These are phyloP conservation scores for Sclerotinia trifoliorum DNA, from an alignment of 2,329 filamentous ascomycete genomes.

Conservation along the genomic window DNA sequence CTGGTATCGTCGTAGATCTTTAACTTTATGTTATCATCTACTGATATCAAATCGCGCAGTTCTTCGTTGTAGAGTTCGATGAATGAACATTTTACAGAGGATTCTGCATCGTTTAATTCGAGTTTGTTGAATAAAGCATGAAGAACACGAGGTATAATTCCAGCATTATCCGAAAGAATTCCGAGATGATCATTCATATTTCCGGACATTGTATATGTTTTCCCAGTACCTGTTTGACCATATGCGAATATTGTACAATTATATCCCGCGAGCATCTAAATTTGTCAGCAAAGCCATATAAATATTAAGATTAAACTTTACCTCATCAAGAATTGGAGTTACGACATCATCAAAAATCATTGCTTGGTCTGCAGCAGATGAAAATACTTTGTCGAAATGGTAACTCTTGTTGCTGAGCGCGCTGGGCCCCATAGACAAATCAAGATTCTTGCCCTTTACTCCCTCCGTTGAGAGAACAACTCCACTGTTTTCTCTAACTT, in stretches of 20 bases:
- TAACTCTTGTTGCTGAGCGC: constrained; percentile 95
- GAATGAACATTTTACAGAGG: constrained; percentile 94
- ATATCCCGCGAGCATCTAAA: constrained; percentile 84
- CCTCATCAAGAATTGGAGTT: constrained; percentile 87
- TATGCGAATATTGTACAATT: constrained; percentile 99
- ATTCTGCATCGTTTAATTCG: constrained; percentile 74
- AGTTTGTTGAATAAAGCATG: constrained; percentile 85
- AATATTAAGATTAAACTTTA: constrained; percentile 44
- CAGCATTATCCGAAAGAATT: constrained; percentile 84
- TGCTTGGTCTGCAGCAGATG: constrained; percentile 85
- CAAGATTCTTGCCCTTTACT: constrained; percentile 79
- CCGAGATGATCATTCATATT: constrained; percentile 89
- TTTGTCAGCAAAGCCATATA: constrained; percentile 24
- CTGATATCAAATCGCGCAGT: constrained; percentile 79
- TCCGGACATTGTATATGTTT: constrained; percentile 99
- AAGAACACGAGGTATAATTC: constrained; percentile 90
- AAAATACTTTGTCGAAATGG: constrained; percentile 95
- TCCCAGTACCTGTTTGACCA: constrained; percentile 95
- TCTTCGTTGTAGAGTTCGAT: constrained; percentile 99
- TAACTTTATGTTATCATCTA: constrained; percentile 79
- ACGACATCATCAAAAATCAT: constrained; percentile 97
- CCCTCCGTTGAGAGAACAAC: constrained; percentile 87
- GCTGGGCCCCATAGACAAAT: constrained; percentile 88
- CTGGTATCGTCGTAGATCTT: constrained; percentile 94
- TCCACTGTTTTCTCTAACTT: constrained; percentile 90